Conservation (phyloP, 805 yeast genomes). For the Candida michaelii region DNA sequence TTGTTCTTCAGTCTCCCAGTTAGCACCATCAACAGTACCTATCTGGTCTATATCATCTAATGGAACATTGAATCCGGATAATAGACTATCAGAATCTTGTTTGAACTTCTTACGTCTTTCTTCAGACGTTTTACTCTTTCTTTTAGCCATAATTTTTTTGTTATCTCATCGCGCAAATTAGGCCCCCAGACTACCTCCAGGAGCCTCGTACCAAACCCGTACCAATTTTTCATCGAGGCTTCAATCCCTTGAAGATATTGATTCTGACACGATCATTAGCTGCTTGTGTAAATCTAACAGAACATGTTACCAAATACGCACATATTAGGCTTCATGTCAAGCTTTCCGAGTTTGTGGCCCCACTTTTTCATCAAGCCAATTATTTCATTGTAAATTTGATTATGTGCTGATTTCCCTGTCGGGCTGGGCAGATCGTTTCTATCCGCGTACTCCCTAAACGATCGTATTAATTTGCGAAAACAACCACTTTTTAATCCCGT, state of each 20-base stretch:
- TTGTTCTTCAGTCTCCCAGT: constrained; percentile 73
- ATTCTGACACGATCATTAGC: too few relatives aligned
- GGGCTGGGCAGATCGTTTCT: not conserved
- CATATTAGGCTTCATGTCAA: too few relatives aligned
- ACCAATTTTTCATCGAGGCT: not conserved
- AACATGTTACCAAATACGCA: too few relatives aligned
- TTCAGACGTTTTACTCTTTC: constrained; percentile 26
- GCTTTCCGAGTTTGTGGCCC: too few relatives aligned
- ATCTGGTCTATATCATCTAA: constrained; percentile 3
- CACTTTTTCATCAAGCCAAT: too few relatives aligned
- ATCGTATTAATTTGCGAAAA: constrained; percentile 3
- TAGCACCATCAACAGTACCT: constrained; percentile 7
- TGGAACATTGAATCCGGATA: constrained; percentile 32
- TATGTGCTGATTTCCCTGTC: not conserved
- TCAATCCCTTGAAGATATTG: too few relatives aligned
- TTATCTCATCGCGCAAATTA: constrained; percentile 6
- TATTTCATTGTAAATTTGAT: not conserved
- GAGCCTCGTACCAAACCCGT: not conserved
- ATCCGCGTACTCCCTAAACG: not conserved
- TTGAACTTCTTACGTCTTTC: constrained; percentile 36
- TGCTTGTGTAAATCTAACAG: too few relatives aligned
- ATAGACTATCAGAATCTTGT: constrained; percentile 43
- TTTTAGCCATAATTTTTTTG: constrained; percentile 29
- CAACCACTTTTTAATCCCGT: not conserved
- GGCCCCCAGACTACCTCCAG: constrained; percentile 1